phyloP scores from a whole-genome alignment of 1,139 yeast species.

The Suhomyces maxii region DNA sequence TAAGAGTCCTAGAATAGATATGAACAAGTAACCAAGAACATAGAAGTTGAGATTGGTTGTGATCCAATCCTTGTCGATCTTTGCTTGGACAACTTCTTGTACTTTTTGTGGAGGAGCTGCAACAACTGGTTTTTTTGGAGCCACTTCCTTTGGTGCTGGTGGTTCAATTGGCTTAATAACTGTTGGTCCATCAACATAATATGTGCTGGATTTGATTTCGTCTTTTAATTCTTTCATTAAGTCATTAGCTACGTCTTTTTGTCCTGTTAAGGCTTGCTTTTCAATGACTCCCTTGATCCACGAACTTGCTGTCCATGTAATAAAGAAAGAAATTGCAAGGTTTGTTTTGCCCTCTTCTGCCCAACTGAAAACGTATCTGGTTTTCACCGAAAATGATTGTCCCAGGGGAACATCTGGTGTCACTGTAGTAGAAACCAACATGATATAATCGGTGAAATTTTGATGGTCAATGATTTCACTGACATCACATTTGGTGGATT shows the following conservation, averaged over 20 bases:
- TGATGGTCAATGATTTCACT: constrained; percentile 44
- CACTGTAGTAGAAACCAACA: constrained; percentile 38
- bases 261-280: constrained; percentile 50
- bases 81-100: neutral
- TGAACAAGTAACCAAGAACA: constrained; percentile 16
- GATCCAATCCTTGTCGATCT: constrained; percentile 4
- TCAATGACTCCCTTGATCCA: constrained; percentile 60
- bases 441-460: constrained; percentile 38
- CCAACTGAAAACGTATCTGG: constrained; percentile 53
- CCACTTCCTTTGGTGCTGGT: neutral
- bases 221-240: constrained; percentile 29
- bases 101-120: neutral
- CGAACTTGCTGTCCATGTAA: constrained; percentile 57
- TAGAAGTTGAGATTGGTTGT: constrained; percentile 4
- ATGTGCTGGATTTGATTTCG: constrained; percentile 30
- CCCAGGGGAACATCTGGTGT: constrained; percentile 69
- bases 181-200: constrained; percentile 23
- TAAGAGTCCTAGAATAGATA: constrained; percentile 24
- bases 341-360: constrained; percentile 41
- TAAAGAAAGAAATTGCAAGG: constrained; percentile 42
- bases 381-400: constrained; percentile 50
- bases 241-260: constrained; percentile 38
- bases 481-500: constrained; percentile 53
- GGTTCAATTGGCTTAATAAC: constrained; percentile 7
- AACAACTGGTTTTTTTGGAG: neutral